Evolutionary conservation across 495 filamentous ascomycete species (phyloP), one percentile per base, ranked within the genome.

Genomic region (Penicillium egyptiacum): DNA sequence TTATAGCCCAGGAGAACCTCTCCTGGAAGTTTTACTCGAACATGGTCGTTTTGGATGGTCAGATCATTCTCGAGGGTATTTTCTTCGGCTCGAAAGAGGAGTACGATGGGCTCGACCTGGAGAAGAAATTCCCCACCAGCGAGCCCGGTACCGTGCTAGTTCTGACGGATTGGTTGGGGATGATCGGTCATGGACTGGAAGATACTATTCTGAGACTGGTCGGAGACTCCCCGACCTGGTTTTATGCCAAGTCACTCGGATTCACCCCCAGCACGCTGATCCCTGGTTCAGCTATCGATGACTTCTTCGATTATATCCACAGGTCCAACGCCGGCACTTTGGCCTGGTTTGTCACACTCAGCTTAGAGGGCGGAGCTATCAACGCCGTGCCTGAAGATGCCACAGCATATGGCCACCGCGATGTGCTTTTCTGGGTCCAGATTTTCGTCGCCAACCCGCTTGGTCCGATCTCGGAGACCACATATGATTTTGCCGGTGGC

Each of bases 101-200:
- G 25, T 81, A 66, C 60, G 65, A 78, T 9, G 53, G 55, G 0
- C 64, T 79, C 17, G 62, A 69, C 17, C 47, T 74, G 1, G 60
- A 62, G 16, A 51, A 62, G 0, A 40, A 63, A 4, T 75, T 80
- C 19, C 82, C 72, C 5, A 51, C 60, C 14, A 17, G 22, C 20
- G 58, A 58, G 12, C 65, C 65, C 2, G 61, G 61, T 3, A 73
- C 60, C 35, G 56, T 80, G 9, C 22, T 72, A 11, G 66, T 78
- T n/a, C 42, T 84, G 26, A 76, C 78, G 20, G 78, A 84, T 65
- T 88, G 82, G 82, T 66, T 86, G 5, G 80, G 73, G 1, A 68
- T 81, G 54, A 56, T 84, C 1, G 65, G 69, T 0, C 73, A 81
- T 47, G 70, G 77, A 53, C 81, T 75, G 14, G 76, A 86, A 57